Base-by-base conservation (phyloP, 306 rosid genomes). In the Prunus fruticosa region DNA sequence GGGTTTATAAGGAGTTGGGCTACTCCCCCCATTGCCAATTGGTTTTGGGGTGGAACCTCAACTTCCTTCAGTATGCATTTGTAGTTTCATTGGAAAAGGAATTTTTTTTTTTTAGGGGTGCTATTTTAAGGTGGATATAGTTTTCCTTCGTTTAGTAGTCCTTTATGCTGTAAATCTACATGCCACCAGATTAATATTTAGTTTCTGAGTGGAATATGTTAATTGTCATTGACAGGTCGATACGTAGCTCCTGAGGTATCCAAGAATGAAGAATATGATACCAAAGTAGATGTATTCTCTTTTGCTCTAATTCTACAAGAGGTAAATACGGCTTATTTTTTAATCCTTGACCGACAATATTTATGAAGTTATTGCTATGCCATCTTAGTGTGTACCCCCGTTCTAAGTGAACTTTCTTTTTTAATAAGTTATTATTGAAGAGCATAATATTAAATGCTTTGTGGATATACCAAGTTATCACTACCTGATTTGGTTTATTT, bases 221-320 rank as follows among this genome's bases (percentile, higher is more conserved):
- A 13, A 75, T 79, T 77, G 72, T 77, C 64, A 67, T 84, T 71
- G 74, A 53, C 77, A 94, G 97, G 97, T 79, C 89, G 97, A 79
- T 95, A 95, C 71, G 84, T 92, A 52, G 97, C 97, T 81, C 98
- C 97, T 27, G 98, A 94, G 85, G 98, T 90, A 87, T 94, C 80
- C 78, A 88, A 68, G 72, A 83, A 78, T 19, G 90, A 83, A 78
- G 96, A 89, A 84, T 95, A 92, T 78, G 98, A 82, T 78, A 95
- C 97, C n/a, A 95, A 95, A 89, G 97, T 92, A 77, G 98, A 95
- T 80, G 96, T 95, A 10, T 94, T 89, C 89, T 92, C 97, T 49
- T 95, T 95, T 83, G 96, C 96, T 57, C 81, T 92, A 79, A 92
- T 95, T 81, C 83, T 95, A 68, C 97, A 92, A 87, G 97, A 92